These are phyloP conservation scores for Fusarium vanettenii DNA, from an alignment of 2,329 filamentous ascomycete genomes.

Conservation along the genomic window DNA sequence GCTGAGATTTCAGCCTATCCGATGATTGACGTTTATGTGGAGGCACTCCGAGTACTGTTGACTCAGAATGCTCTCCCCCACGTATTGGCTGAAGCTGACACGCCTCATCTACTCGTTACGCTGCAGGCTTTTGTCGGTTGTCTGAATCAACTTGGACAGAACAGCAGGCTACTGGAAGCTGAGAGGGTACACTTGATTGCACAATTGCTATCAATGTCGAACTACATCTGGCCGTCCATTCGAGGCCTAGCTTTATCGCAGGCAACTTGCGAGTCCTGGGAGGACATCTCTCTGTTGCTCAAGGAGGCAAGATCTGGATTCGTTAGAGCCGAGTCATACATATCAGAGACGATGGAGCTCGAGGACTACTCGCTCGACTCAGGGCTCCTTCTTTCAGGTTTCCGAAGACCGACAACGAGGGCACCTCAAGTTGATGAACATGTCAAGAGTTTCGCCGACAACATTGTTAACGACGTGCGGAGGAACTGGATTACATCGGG, in stretches of 20 bases:
- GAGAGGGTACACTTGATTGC: slow-evolving; percentile 44
- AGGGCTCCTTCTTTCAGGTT: slow-evolving; percentile 37
- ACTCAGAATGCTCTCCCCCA: slow-evolving; percentile 49
- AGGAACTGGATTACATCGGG: slow-evolving; percentile 56
- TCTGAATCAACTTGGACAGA: slow-evolving; percentile 41
- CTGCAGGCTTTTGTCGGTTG: slow-evolving; percentile 47
- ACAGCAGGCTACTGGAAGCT: slow-evolving; percentile 28
- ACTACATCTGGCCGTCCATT: slow-evolving; percentile 48
- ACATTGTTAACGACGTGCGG: slow-evolving; percentile 58
- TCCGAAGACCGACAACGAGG: slow-evolving; percentile 9
- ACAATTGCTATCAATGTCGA: slow-evolving; percentile 44
- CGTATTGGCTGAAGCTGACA: slow-evolving; percentile 50
- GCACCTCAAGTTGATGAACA: slow-evolving; percentile 40
- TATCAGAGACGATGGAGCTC: slow-evolving; percentile 32
- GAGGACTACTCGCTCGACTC: slow-evolving; percentile 28
- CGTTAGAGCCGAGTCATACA: slow-evolving; percentile 26
- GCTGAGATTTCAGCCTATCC: slow-evolving; percentile 55
- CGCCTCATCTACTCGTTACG: slow-evolving; percentile 48
- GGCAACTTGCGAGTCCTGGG: slow-evolving; percentile 27
- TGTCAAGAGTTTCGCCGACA: slow-evolving; percentile 54
- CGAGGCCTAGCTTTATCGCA: slow-evolving; percentile 31
- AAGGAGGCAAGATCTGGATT: slow-evolving; percentile 29
- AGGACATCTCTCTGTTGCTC: slow-evolving; percentile 29
- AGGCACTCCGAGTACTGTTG: slow-evolving; percentile 55
- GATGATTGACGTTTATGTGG: slow-evolving; percentile 62